phyloP scores from a whole-genome alignment of 305 asterid genomes.

The Caryopteris hybrid region DNA sequence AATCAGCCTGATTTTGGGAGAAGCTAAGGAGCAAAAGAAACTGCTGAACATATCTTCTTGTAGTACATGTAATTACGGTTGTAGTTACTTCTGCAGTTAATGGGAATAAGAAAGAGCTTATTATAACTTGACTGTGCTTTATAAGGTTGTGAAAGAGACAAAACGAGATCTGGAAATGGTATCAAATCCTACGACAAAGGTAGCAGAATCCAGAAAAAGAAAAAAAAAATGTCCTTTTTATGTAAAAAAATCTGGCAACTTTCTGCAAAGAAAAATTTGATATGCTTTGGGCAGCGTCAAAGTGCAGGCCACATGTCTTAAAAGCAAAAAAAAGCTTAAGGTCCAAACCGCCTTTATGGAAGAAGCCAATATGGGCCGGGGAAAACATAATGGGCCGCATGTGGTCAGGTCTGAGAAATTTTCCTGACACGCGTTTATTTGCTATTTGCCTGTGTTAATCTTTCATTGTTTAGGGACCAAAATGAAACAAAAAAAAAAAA shows the following conservation, averaged over 20 bases:
- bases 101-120: not conserved
- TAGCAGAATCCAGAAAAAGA: not conserved
- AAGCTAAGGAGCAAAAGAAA: not conserved
- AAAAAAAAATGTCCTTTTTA: not conserved
- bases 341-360: too few relatives aligned
- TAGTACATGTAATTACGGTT: too few relatives aligned
- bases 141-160: not conserved
- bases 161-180: not conserved
- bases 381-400: too few relatives aligned
- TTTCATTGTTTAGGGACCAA: too few relatives aligned
- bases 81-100: not conserved
- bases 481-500: too few relatives aligned
- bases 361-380: too few relatives aligned
- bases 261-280: too few relatives aligned
- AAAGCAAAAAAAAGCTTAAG: not conserved
- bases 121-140: not conserved
- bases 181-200: not conserved
- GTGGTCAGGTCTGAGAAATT: too few relatives aligned
- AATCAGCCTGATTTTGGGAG: constrained; percentile 70
- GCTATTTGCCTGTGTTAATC: too few relatives aligned
- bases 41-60: not conserved
- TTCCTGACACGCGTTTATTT: too few relatives aligned
- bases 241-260: not conserved
- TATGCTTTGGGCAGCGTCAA: too few relatives aligned
- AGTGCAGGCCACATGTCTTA: not conserved